phyloP scores from a whole-genome alignment of 1,139 yeast species.

The Eremothecium cymbalariae region DNA sequence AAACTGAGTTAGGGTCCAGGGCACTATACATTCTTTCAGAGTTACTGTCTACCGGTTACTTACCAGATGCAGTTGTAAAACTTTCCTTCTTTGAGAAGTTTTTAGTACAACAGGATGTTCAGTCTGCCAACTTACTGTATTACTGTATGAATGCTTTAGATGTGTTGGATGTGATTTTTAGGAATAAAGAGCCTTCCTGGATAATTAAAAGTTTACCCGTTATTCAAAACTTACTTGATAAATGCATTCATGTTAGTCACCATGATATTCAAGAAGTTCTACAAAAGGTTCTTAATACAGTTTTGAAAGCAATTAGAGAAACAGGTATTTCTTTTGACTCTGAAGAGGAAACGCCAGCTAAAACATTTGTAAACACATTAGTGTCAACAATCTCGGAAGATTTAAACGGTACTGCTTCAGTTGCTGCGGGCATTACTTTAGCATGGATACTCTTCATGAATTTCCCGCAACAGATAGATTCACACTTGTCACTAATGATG shows the following conservation, averaged over 20 bases:
- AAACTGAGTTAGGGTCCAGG: slow-evolving; percentile 72
- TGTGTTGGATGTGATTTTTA: slow-evolving; percentile 77
- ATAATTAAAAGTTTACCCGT: slow-evolving; percentile 59
- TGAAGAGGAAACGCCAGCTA: slow-evolving; percentile 52
- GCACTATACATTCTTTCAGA: slow-evolving; percentile 70
- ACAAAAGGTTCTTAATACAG: slow-evolving; percentile 62
- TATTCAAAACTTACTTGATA: slow-evolving; percentile 68
- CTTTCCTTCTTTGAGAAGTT: slow-evolving; percentile 81
- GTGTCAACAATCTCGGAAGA: slow-evolving; percentile 74
- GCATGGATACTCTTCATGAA: slow-evolving; percentile 75
- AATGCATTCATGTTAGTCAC: slow-evolving; percentile 74
- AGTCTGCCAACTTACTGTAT: slow-evolving; percentile 49
- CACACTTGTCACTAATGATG: slow-evolving; percentile 68
- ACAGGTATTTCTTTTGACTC: slow-evolving; percentile 30
- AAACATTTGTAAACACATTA: slow-evolving; percentile 53
- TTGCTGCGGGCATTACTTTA: slow-evolving; percentile 84
- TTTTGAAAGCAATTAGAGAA: slow-evolving; percentile 53
- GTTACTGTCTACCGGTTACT: slow-evolving; percentile 59
- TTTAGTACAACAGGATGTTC: slow-evolving; percentile 67
- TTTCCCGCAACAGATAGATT: slow-evolving; percentile 65
- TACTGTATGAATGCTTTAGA: slow-evolving; percentile 86
- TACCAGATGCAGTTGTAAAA: slow-evolving; percentile 85
- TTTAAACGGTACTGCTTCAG: slow-evolving; percentile 68
- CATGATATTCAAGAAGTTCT: slow-evolving; percentile 76
- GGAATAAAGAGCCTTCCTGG: slow-evolving; percentile 72